These are phyloP conservation scores for Botrytis fragariae DNA, from an alignment of 2,329 filamentous ascomycete genomes.

Conservation along the genomic window DNA sequence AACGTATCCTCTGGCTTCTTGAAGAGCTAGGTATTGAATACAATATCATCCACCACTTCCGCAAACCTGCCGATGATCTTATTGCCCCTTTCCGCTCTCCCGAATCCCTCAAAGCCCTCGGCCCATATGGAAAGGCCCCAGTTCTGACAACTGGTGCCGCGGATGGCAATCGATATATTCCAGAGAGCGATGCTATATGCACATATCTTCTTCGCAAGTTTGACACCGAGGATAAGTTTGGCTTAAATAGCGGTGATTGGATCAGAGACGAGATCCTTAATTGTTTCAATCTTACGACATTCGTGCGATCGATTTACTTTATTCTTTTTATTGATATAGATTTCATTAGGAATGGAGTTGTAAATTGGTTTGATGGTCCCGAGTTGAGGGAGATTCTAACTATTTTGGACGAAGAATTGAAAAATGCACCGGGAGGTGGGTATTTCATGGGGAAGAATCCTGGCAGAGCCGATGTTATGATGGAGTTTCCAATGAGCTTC, in stretches of 20 bases:
- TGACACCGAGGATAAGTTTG: conserved; percentile 36
- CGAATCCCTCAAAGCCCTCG: conserved; percentile 64
- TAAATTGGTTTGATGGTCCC: conserved; percentile 20
- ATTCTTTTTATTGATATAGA: conserved; percentile 32
- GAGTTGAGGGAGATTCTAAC: conserved; percentile 24
- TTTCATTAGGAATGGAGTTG: conserved; percentile 18
- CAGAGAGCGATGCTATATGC: conserved; percentile 36
- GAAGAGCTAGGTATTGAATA: conserved; percentile 71
- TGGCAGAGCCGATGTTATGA: conserved; percentile 39
- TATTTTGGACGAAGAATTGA: conserved; percentile 29
- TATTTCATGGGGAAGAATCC: conserved; percentile 35
- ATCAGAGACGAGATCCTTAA: conserved; percentile 37
- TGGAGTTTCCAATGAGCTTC: conserved; percentile 37
- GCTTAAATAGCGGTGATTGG: conserved; percentile 32
- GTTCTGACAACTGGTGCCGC: conserved; percentile 49
- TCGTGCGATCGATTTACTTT: conserved; percentile 25
- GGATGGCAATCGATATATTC: conserved; percentile 29
- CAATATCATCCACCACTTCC: conserved; percentile 70
- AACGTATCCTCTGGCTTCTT: conserved; percentile 66
- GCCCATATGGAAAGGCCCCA: conserved; percentile 83
- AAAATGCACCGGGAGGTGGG: conserved; percentile 25
- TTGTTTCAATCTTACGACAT: conserved; percentile 29
- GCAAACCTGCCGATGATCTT: conserved; percentile 51
- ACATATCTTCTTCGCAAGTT: conserved; percentile 39
- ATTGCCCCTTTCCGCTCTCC: conserved; percentile 56